Conservation (phyloP, 345 rosid species). For the Acer campestre region DNA sequence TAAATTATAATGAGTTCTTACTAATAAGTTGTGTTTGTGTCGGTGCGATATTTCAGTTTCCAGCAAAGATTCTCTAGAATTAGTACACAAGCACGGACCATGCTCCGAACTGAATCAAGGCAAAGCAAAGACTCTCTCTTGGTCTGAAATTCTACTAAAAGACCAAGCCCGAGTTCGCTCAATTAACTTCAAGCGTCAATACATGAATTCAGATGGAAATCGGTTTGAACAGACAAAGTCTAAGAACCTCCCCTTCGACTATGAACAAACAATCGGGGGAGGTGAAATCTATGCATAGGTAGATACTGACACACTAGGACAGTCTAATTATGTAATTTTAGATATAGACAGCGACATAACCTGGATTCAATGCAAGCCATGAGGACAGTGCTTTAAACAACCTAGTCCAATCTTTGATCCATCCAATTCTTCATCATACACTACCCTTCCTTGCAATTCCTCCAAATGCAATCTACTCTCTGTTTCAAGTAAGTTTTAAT, state of each 20-base stretch:
- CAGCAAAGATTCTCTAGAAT: not conserved
- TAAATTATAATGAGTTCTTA: too few species aligned
- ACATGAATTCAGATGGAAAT: not conserved
- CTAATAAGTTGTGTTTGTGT: not conserved
- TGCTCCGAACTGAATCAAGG: not conserved
- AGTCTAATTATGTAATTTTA: conserved; percentile 15
- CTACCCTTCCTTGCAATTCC: conserved; percentile 21
- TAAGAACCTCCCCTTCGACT: not conserved
- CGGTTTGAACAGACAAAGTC: not conserved
- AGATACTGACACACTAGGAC: conserved; percentile 29
- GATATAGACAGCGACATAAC: conserved; percentile 35
- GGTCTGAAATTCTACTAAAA: not conserved
- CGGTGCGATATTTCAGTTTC: not conserved
- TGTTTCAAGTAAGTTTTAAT: not conserved
- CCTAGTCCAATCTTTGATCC: conserved; percentile 24
- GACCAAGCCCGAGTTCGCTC: not conserved
- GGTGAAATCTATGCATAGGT: conserved; percentile 20
- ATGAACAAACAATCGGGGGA: not conserved
- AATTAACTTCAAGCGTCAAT: not conserved
- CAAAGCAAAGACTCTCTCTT: not conserved
- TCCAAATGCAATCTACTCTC: not conserved
- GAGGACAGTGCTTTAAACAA: conserved; percentile 27
- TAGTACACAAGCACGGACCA: not conserved
- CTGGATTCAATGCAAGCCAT: conserved; percentile 43
- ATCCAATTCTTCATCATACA: conserved; percentile 20